Conservation (phyloP, 371 early-diverging fungal genomes). For the Syncephalastrum monosporum region DNA sequence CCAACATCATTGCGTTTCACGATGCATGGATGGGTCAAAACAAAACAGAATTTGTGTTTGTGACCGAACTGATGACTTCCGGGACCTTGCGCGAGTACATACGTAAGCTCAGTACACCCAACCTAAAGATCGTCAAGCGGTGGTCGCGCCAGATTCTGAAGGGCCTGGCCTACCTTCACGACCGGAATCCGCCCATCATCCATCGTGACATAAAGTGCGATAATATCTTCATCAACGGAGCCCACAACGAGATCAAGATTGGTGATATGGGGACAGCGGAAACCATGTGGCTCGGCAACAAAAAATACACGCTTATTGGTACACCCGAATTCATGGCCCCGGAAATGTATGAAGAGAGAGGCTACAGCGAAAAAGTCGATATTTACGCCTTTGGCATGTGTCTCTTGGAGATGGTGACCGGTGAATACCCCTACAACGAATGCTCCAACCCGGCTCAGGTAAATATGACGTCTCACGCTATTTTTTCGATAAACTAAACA, state of each 20-base stretch:
- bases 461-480: too few species aligned
- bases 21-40: slow-evolving; percentile 71
- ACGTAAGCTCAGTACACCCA: slow-evolving; percentile 67
- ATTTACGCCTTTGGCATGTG: slow-evolving; percentile 96
- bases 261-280: slow-evolving; percentile 93
- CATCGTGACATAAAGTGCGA: slow-evolving; percentile 87
- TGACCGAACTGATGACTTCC: slow-evolving; percentile 94
- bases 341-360: slow-evolving; percentile 91
- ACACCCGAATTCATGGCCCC: slow-evolving; percentile 97
- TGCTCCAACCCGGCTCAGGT: slow-evolving; percentile 83
- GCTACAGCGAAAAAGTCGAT: slow-evolving; percentile 88
- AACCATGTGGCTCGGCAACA: slow-evolving; percentile 61
- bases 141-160: slow-evolving; percentile 85
- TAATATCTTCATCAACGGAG: slow-evolving; percentile 94
- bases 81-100: slow-evolving; percentile 80
- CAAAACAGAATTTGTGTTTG: slow-evolving; percentile 76
- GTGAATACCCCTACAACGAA: slow-evolving; percentile 88
- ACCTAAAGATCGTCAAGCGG: slow-evolving; percentile 71
- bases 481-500: too few species aligned
- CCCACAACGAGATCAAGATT: slow-evolving; percentile 89
- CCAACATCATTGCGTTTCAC: slow-evolving; percentile 85
- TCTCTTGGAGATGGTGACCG: slow-evolving; percentile 86
- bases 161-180: slow-evolving; percentile 84
- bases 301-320: slow-evolving; percentile 86
- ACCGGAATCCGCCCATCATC: slow-evolving; percentile 84